A percentile compares a stretch with the other conserved stretches of the same genome.
phyloP scores from a whole-genome alignment of 169 alveolate genomes.

The Miamiensis avidus region DNA sequence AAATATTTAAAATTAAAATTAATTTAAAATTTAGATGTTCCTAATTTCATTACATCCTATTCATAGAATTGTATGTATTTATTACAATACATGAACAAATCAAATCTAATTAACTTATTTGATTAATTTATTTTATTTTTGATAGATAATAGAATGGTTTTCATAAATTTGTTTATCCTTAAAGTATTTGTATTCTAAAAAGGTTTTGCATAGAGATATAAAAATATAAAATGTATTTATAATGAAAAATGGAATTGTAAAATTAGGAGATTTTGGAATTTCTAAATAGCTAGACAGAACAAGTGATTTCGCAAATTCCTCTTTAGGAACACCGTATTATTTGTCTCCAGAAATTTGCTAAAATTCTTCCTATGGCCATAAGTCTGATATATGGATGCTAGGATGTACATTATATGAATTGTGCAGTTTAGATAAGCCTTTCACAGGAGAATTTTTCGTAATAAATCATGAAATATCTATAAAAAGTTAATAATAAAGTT shows the following conservation, averaged over 20 bases:
- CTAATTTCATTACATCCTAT: no score
- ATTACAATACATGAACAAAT: no score
- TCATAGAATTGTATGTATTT: no score
- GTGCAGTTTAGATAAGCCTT: constrained; percentile 71
- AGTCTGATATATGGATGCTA: constrained; percentile 79
- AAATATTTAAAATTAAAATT: constrained; percentile 14
- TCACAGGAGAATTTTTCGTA: constrained; percentile 64
- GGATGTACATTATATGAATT: constrained; percentile 80
- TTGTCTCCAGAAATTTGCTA: constrained; percentile 77
- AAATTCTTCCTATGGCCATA: constrained; percentile 63
- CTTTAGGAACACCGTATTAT: constrained; percentile 83
- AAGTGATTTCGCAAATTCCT: constrained; percentile 66
- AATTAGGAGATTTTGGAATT: constrained; percentile 81
- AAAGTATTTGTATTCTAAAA: constrained; percentile 63
- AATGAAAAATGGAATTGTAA: constrained; percentile 55
- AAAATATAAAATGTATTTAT: constrained; percentile 70
- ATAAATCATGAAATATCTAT: neutral
- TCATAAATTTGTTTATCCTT: constrained; percentile 69
- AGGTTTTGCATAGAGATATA: constrained; percentile 77
- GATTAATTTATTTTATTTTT: no score
- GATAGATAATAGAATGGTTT: constrained; percentile 60
- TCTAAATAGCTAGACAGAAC: constrained; percentile 67
- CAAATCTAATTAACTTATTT: no score
- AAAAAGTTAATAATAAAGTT: constrained; percentile 6
- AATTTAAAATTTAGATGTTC: no score